These are phyloP conservation scores for Saccharum officinarum DNA, from an alignment of 176 grass and related monocot species.

Conservation along the genomic window DNA sequence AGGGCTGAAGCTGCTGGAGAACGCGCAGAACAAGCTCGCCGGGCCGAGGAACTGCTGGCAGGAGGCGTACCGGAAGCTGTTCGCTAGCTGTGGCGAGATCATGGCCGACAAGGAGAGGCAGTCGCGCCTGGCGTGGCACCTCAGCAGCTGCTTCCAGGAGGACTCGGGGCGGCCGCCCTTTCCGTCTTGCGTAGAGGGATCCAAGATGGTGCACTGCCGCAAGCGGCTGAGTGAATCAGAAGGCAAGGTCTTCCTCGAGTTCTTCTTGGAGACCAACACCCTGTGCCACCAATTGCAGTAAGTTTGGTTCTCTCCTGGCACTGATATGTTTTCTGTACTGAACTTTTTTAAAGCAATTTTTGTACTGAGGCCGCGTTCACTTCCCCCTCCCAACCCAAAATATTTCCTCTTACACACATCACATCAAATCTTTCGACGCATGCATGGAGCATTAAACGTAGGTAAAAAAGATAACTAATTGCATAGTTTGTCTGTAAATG, in stretches of 20 bases:
- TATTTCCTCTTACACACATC: no score
- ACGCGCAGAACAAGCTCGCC: slow-evolving; percentile 56
- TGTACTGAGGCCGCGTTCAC: no score
- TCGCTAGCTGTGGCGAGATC: slow-evolving; percentile 73
- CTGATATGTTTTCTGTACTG: neutral
- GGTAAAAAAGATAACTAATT: no score
- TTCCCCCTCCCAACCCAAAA: no score
- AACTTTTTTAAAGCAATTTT: neutral
- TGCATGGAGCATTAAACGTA: no score
- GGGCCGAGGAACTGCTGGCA: slow-evolving; percentile 80
- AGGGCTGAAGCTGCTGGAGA: slow-evolving; percentile 72
- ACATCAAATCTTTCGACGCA: no score
- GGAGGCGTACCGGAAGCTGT: slow-evolving; percentile 67
- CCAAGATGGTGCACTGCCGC: slow-evolving; percentile 62
- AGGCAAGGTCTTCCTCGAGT: slow-evolving; percentile 74
- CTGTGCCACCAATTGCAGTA: slow-evolving; percentile 95
- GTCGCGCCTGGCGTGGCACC: slow-evolving; percentile 77
- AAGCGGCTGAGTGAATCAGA: slow-evolving; percentile 63
- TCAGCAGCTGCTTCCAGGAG: slow-evolving; percentile 84
- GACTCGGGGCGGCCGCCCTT: slow-evolving; percentile 68
- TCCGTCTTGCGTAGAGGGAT: slow-evolving; percentile 45
- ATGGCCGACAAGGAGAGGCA: slow-evolving; percentile 83
- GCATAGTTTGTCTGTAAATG: no score
- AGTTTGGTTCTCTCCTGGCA: neutral
- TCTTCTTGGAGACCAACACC: slow-evolving; percentile 83